Evolutionary conservation across 2,329 filamentous ascomycete species (phyloP).

Genomic region (Colletotrichum sp.): DNA sequence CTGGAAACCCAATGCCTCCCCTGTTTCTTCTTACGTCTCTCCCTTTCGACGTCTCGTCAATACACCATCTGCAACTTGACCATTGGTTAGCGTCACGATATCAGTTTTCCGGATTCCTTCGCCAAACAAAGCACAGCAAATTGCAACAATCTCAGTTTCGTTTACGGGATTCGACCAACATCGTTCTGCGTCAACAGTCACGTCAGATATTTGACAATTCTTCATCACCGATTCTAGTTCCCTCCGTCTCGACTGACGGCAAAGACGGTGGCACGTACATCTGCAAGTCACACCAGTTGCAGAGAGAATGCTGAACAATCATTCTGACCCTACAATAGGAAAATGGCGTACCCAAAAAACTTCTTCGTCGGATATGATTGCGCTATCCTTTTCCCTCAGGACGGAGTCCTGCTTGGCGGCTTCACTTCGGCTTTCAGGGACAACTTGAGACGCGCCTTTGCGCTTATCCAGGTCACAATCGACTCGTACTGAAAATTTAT

Average conservation of each 20-base stretch:
- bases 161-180: background rate
- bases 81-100: background rate
- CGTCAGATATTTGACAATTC: no score
- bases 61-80: background rate
- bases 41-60: background rate
- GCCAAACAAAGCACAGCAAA: background rate
- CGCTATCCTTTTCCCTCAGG: background rate
- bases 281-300: background rate
- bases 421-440: background rate
- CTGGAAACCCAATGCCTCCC: background rate
- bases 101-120: background rate
- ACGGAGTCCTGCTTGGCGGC: background rate
- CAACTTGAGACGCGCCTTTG: background rate
- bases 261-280: no score
- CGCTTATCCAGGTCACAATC: background rate
- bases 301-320: background rate
- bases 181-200: background rate
- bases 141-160: background rate
- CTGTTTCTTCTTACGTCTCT: background rate
- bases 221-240: no score
- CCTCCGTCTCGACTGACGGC: no score
- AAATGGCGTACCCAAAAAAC: background rate
- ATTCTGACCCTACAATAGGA: background rate
- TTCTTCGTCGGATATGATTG: background rate
- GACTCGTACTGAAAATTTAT: background rate